A percentile compares a stretch with the other conserved stretches of the same genome.
These are phyloP conservation scores for Leccinum variicolor DNA, from an alignment of 768 basidiomycete genomes.

Conservation along the genomic window DNA sequence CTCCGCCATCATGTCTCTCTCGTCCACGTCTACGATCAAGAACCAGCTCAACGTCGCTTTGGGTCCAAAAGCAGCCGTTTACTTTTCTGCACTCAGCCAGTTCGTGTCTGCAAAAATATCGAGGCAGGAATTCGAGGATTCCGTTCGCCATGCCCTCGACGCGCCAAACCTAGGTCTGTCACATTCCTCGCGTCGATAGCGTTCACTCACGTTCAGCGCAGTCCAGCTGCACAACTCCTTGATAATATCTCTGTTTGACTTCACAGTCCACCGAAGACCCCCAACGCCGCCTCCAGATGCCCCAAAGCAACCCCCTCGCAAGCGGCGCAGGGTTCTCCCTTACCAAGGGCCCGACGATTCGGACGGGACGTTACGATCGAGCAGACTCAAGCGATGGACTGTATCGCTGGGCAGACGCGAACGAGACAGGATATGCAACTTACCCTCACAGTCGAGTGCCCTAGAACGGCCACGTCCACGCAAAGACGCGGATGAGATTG, in stretches of 20 bases:
- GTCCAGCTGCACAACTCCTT: slow-evolving; percentile 83
- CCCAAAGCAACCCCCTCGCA: slow-evolving; percentile 62
- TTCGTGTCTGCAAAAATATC: slow-evolving; percentile 70
- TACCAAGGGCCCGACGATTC: slow-evolving; percentile 69
- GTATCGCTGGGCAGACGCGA: slow-evolving; percentile 70
- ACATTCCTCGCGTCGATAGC: neutral
- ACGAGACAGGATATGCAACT: slow-evolving; percentile 60
- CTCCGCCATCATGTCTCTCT: slow-evolving; percentile 66
- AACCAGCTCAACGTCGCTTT: slow-evolving; percentile 59
- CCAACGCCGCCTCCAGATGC: slow-evolving; percentile 61
- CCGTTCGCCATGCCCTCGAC: slow-evolving; percentile 59
- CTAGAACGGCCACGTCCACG: slow-evolving; percentile 45
- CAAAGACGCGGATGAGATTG: slow-evolving; percentile 62
- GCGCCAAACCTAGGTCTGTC: slow-evolving; percentile 49
- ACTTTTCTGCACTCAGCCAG: slow-evolving; percentile 61
- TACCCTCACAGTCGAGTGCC: slow-evolving; percentile 45
- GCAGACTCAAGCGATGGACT: slow-evolving; percentile 70
- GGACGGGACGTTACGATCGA: slow-evolving; percentile 53
- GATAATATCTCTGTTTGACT: slow-evolving; percentile 80
- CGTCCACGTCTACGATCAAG: slow-evolving; percentile 72
- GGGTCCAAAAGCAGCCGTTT: slow-evolving; percentile 55
- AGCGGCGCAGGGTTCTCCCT: slow-evolving; percentile 63
- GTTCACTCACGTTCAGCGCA: slow-evolving; percentile 26
- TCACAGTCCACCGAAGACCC: slow-evolving; percentile 66
- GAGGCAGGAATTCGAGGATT: slow-evolving; percentile 72